Evolutionary conservation across 2,329 filamentous ascomycete genomes (phyloP), one percentile per base, ranked within the genome.

Genomic region (Penicillium verrucosum): DNA sequence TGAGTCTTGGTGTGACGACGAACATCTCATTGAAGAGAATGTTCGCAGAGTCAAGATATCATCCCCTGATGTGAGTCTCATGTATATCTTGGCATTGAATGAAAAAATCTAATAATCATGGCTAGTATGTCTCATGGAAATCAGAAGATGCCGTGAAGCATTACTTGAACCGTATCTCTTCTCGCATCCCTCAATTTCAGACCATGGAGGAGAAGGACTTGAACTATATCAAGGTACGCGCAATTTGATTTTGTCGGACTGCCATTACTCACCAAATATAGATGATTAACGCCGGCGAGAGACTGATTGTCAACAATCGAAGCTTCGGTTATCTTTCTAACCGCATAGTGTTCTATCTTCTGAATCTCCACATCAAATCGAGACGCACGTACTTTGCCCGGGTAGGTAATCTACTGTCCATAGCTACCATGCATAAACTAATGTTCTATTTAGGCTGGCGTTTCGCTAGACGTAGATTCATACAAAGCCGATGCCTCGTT

Each of bases 1-100:
- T 51, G 94, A 99, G 75, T 97, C 92, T 1, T 92, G 87, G 70
- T 96, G 96, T 63, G 90, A 95, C 55, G 92, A 99, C 68, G 89
- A 96, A 68, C 86, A 86, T 45, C 96, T 99, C 58, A 89, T 99
- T 37, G 89, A 93, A 67, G 94, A 99, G 73, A 99, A 99, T 72
- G 94, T 96, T 48, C 88, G 93, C 56, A 94, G 91, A 62, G 94
- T 99, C 70, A 99, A 99, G 76, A 99, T 99, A 54, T 95, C 90
- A 3, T 97, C 93, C 0, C 95, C 94, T 6, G 94, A 99, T 75
- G 89, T 92, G 77, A 75, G 85, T 74, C n/a, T 32, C 27, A 7
- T 29, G 30, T n/a, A 25, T 52, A 36, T 27, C n/a, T 30, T 34
- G 9, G 12, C n/a, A 10, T 54, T 45, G 43, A 56, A 43, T 32